Evolutionary conservation across 352 stramenopile species (phyloP).

Genomic region (Pseudoperonospora humuli): DNA sequence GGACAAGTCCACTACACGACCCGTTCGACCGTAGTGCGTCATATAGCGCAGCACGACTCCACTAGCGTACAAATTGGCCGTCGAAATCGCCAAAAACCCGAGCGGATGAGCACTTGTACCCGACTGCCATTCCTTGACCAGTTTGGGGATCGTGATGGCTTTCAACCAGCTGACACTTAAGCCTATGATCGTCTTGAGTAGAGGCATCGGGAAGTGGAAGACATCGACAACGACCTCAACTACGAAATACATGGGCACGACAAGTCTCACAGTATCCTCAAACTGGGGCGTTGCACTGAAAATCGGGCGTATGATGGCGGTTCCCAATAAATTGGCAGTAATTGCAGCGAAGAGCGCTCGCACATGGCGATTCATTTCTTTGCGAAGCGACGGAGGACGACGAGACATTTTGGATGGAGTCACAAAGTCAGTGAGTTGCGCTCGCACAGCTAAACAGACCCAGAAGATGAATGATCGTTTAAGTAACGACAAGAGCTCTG

Average conservation of each 20-base stretch:
- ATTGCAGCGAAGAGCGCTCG: conserved; percentile 47
- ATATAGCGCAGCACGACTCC: conserved; percentile 49
- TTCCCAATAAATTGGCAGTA: conserved; percentile 55
- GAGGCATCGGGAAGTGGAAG: conserved; percentile 30
- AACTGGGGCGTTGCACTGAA: conserved; percentile 49
- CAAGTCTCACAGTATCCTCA: conserved; percentile 48
- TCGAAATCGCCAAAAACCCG: conserved; percentile 52
- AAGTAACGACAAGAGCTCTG: conserved; percentile 32
- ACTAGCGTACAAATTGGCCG: conserved; percentile 67
- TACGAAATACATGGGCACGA: conserved; percentile 48
- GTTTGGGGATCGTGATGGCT: conserved; percentile 55
- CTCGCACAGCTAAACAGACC: conserved; percentile 43
- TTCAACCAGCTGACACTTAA: conserved; percentile 71
- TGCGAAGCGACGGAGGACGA: conserved; percentile 29
- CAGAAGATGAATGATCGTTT: conserved; percentile 56
- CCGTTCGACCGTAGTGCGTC: conserved; percentile 35
- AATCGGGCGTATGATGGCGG: conserved; percentile 50
- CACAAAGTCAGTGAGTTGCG: conserved; percentile 40
- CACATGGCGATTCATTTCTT: conserved; percentile 22
- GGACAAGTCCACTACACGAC: conserved; percentile 30
- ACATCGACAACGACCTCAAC: conserved; percentile 35
- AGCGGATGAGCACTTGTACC: conserved; percentile 38
- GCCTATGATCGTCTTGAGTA: conserved; percentile 45
- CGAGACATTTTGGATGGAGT: conserved; percentile 19
- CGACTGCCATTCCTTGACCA: conserved; percentile 54